Evolutionary conservation across 2,329 filamentous ascomycete species (phyloP), one percentile per base, ranked within the genome.

Genomic region (Aspergillus costaricaensis): DNA sequence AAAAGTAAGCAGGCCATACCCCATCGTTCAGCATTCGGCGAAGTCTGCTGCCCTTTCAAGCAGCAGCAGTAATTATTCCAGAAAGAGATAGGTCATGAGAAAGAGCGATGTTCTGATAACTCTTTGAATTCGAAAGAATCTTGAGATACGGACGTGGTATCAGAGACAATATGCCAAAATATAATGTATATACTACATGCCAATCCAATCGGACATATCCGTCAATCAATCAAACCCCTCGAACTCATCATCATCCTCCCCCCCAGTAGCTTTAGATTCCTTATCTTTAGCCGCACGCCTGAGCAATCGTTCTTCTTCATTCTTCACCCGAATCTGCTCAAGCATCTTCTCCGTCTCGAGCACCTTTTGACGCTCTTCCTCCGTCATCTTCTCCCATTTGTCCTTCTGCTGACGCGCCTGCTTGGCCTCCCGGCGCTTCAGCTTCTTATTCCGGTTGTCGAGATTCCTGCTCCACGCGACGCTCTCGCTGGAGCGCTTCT

Each of bases 381-480:
- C 86, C n/a, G 86, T 90, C 85, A 94, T 87, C 61, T 81, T 83
- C 30, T 85, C 83, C 70, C 82, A 78, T 64, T 81, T 80, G 72
- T 88, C 86, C 9, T 86, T 85, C 63, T 92, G 88, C 61, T 84
- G 82, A 73, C 83, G 86, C 68, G 85, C 82, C 62, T 82, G 82
- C 70, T 86, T 86, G 79, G 86, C 88, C 66, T 91, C 88, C 57
- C 86, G 81, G 61, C 87, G 82, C 67, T 82, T 82, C 52, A 82
- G 80, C 55, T 88, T 85, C 61, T 84, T 79, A 23, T 88, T 88
- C 68, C 88, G 88, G 68, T 83, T 81, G 64, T 90, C 89, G 21
- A 83, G 79, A 73, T 91, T 90, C 59, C 82, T 84, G 74, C 89
- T 93, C 89, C 90, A 93, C 1, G 90, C 85, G 70, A 72, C 87